These are phyloP conservation scores for Flaveria floridana DNA, from an alignment of 140 eudicot genomes.

Conservation along the genomic window DNA sequence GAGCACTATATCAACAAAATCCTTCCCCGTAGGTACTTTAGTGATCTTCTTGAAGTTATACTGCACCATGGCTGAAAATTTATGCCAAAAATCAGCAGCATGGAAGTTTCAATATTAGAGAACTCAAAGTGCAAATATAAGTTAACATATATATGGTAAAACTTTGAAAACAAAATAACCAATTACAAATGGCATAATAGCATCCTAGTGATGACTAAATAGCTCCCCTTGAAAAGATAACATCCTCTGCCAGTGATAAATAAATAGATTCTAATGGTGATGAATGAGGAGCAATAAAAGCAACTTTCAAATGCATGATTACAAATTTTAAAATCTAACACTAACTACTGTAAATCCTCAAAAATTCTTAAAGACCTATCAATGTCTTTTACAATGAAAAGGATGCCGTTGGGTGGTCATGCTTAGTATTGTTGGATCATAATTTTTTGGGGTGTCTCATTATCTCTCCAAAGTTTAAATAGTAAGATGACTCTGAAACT, in stretches of 20 bases:
- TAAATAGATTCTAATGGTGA: background rate
- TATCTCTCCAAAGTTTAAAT: background rate
- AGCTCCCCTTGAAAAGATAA: background rate
- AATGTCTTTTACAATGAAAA: too few relatives aligned
- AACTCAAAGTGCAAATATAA: background rate
- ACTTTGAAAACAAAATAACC: background rate
- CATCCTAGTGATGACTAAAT: background rate
- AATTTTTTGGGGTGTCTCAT: background rate
- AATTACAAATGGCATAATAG: background rate
- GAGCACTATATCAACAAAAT: constrained; percentile 76
- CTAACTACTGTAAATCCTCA: background rate
- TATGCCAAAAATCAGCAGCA: constrained; percentile 27
- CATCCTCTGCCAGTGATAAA: background rate
- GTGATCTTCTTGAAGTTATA: constrained; percentile 89
- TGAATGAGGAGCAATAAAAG: background rate
- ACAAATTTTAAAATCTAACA: background rate
- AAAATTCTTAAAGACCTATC: background rate
- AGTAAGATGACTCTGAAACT: background rate
- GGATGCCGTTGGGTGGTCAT: background rate
- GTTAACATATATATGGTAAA: background rate
- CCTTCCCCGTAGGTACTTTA: constrained; percentile 90
- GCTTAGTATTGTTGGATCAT: background rate
- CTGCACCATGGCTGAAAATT: constrained; percentile 69
- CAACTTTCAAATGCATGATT: background rate
- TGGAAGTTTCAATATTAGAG: background rate